Evolutionary conservation across 306 rosid species (phyloP).

Genomic region (Pyrus communis): DNA sequence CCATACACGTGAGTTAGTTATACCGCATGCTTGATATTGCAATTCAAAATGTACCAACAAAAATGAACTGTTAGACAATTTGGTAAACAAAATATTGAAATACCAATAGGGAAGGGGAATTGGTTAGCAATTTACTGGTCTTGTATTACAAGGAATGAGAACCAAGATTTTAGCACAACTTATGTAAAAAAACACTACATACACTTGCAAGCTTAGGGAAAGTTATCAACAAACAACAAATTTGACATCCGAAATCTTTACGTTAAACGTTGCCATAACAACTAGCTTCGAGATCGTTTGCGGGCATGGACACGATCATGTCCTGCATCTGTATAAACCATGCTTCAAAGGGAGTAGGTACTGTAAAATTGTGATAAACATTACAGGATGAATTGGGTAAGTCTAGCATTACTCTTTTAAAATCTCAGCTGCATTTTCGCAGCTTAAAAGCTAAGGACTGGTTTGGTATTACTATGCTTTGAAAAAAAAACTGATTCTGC

Average conservation of each 20-base stretch:
- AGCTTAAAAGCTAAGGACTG: background rate
- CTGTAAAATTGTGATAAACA: background rate
- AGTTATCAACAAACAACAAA: background rate
- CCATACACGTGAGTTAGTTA: too few species aligned
- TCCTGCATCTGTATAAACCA: constrained; percentile 26
- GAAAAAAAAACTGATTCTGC: too few species aligned
- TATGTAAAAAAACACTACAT: background rate
- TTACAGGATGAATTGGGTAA: background rate
- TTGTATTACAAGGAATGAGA: background rate
- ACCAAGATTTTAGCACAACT: background rate
- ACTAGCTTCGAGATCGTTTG: constrained; percentile 30
- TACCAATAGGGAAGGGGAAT: too few species aligned
- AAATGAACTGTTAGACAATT: too few species aligned
- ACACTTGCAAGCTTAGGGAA: background rate
- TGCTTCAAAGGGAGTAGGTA: background rate
- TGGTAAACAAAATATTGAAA: too few species aligned
- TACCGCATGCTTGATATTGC: too few species aligned
- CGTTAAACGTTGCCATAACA: background rate
- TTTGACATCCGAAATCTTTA: background rate
- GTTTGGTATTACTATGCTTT: too few species aligned
- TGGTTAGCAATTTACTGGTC: background rate
- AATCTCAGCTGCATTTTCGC: background rate
- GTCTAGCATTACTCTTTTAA: too few species aligned
- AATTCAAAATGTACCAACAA: too few species aligned
- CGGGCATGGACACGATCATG: background rate